Evolutionary conservation across 129 eudicot genomes (phyloP), one percentile per base, ranked within the genome.

Genomic region (Pulicaria dysenterica): DNA sequence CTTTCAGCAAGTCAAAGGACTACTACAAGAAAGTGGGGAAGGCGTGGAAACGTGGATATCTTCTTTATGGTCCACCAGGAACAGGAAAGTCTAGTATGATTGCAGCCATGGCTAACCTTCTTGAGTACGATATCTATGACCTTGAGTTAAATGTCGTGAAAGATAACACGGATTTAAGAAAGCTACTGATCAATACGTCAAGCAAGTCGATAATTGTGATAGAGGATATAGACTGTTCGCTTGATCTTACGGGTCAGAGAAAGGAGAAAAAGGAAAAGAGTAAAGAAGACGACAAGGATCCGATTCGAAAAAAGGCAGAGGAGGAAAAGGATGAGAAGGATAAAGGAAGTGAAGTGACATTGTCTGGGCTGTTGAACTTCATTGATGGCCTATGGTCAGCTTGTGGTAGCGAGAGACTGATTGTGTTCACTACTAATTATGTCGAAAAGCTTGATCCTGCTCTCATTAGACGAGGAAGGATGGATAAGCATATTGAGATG

Each of bases 41-140:
- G 77, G 81, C 92, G 4, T 87, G 89, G 92, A 87, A 87, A 50
- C 64, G 89, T 0, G 92, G 92, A 0, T 87, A 87, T 82, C 86
- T 84, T 41, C 81, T 87, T 12, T 82, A 79, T 11, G 89, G 89
- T 44, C 92, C 92, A 0, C 92, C 89, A 2, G 92, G 89, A 63
- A 87, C 89, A 0, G 92, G 89, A n/a, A 87, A 87, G 70, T 87
- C 92, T n/a, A 84, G 85, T 72, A 87, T 84, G 92, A 87, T 87
- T 11, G 92, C 89, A 6, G 89, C 92, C 34, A 87, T 87, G 87
- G 87, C 92, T 19, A 87, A 87, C 61, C 34, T 87, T 15, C 53
- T 87, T 10, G 74, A 87, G 9, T 87, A 87, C 36, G 92, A 87
- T 38, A 81, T 87, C 3, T 87, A 87, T 17, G 92, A 87, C 69